These are phyloP conservation scores for Craterostigma plantagineum DNA, from an alignment of 257 asterid species.

Conservation along the genomic window DNA sequence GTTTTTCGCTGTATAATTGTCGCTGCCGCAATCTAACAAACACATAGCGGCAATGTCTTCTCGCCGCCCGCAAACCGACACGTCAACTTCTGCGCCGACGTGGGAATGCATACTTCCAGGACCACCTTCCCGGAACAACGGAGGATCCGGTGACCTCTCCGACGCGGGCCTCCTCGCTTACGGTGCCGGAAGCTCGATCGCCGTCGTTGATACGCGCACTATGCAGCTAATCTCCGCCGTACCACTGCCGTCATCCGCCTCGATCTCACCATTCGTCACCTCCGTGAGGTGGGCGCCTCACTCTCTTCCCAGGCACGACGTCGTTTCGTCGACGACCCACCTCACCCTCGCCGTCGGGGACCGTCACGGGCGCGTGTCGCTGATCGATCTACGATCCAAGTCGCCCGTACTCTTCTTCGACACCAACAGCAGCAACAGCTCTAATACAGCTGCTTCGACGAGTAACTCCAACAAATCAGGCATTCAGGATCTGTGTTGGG, in stretches of 20 bases:
- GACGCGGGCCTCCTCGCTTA: conserved; percentile 78
- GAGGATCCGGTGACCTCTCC: conserved; percentile 72
- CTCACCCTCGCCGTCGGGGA: conserved; percentile 76
- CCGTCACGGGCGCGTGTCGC: conserved; percentile 77
- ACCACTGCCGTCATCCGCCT: conserved; percentile 45
- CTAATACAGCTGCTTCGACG: too few species aligned
- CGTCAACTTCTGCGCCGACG: conserved; percentile 7
- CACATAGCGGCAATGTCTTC: too few species aligned
- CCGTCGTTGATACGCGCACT: conserved; percentile 61
- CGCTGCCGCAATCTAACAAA: too few species aligned
- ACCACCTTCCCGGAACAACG: conserved; percentile 82
- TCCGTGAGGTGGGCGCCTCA: conserved; percentile 79
- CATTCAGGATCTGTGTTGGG: conserved; percentile 91
- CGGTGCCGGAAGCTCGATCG: conserved; percentile 80
- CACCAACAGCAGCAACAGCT: conserved; percentile 12
- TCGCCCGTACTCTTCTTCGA: conserved; percentile 48
- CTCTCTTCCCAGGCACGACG: conserved; percentile 41
- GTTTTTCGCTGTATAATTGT: too few species aligned
- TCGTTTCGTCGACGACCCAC: conserved; percentile 40
- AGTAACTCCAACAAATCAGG: conserved; percentile 30
- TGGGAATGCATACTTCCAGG: conserved; percentile 96
- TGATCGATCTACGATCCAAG: conserved; percentile 65
- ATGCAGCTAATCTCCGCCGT: conserved; percentile 75
- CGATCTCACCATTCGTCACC: conserved; percentile 70
- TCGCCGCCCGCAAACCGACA: too few species aligned